Evolutionary conservation across 2,329 filamentous ascomycete genomes (phyloP).

Genomic region (Penicillium sp.): DNA sequence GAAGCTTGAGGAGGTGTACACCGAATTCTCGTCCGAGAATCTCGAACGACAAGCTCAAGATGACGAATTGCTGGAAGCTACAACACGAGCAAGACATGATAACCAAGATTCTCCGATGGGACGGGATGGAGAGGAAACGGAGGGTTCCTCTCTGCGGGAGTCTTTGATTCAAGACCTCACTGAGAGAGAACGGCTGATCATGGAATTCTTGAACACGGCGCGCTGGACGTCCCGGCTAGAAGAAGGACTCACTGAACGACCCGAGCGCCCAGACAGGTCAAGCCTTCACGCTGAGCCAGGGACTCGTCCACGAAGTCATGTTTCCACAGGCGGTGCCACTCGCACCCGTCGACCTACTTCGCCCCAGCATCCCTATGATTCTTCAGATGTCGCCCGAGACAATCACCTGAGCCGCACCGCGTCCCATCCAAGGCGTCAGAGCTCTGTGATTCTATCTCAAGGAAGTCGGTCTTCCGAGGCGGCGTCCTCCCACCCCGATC

Average conservation of each 20-base stretch:
- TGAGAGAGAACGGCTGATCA: slow-evolving; percentile 43
- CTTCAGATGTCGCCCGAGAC: slow-evolving; percentile 33
- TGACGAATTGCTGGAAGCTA: slow-evolving; percentile 23
- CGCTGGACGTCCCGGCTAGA: slow-evolving; percentile 38
- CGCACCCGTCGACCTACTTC: slow-evolving; percentile 35
- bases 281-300: slow-evolving; percentile 28
- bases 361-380: slow-evolving; percentile 29
- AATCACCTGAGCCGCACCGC: slow-evolving; percentile 28
- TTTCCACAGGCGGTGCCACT: slow-evolving; percentile 31
- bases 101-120: slow-evolving; percentile 25
- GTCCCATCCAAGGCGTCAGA: slow-evolving; percentile 38
- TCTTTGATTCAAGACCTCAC: slow-evolving; percentile 39
- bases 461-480: slow-evolving; percentile 28
- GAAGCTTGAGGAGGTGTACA: slow-evolving; percentile 32
- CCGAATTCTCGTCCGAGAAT: slow-evolving; percentile 30
- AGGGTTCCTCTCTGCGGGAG: slow-evolving; percentile 33
- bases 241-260: slow-evolving; percentile 30
- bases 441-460: slow-evolving; percentile 43
- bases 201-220: slow-evolving; percentile 43
- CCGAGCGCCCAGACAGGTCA: slow-evolving; percentile 29
- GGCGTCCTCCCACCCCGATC: slow-evolving; percentile 24
- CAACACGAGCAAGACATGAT: slow-evolving; percentile 26
- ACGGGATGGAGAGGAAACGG: slow-evolving; percentile 20
- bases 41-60: slow-evolving; percentile 25
- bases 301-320: slow-evolving; percentile 28